Base-by-base conservation (phyloP, 148 eudicot species). In the Rheum nobile region DNA sequence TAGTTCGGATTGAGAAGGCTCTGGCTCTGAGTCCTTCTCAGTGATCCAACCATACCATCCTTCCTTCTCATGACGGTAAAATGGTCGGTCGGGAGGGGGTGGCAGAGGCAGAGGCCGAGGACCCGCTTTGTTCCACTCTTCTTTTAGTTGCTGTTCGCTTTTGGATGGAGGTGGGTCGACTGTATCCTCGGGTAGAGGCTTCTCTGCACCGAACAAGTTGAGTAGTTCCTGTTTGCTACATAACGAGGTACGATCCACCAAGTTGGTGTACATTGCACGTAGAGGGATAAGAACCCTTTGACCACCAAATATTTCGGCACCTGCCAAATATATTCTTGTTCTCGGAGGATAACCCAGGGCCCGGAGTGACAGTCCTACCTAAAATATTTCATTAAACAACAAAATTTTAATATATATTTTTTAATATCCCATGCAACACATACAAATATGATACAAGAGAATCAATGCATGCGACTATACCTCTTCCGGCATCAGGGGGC, bases 401-500 rank as follows among this genome's bases (percentile, higher is more conserved):
- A 22, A 37, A 37, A 10, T 11, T 6, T 17, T 13, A 63, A 29
- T 17, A 19, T 17, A 21, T 50, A n/a, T 50, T 21, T 19, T 19
- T 4, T 6, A 50, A 8, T n/a, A 50, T 6, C 1, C 4, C 13
- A 31, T 12, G 0, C 8, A n/a, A n/a, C n/a, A n/a, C n/a, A n/a
- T n/a, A n/a, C n/a, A n/a, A n/a, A n/a, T n/a, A n/a, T n/a, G 17
- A 5, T 50, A 13, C 57, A 9, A 65, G 39, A 22, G 70, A 35
- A 67, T 67, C 71, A 67, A 14, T 28, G 71, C 31, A 67, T 21
- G 61, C 5, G 72, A 55, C 28, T 5, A 43, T 89, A 95, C 98
- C 89, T 95, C 96, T 88, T 95, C 97, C 14, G 98, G 98, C 93
- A 90, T 90, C 65, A 95, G 88, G 70, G 97, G 97, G 75, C 98